Percentiles rank a stretch among this genome's conserved stretches.
These are phyloP conservation scores for Capsicum baccatum DNA, from an alignment of 257 asterid genomes.

Conservation along the genomic window DNA sequence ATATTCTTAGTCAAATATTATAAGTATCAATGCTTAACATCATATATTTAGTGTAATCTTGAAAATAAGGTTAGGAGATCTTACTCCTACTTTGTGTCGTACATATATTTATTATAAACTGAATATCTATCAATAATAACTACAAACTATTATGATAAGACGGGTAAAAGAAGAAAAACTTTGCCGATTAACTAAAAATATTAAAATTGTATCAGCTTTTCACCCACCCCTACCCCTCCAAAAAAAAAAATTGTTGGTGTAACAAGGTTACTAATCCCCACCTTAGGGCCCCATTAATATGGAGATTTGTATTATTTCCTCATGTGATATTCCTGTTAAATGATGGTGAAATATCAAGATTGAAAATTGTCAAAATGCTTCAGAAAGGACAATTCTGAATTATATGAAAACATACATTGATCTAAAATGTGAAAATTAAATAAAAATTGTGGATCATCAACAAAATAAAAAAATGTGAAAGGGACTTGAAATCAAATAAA, in stretches of 20 bases:
- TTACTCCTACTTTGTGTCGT: background rate
- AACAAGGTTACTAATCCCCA: background rate
- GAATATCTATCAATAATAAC: background rate
- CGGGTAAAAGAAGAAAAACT: background rate
- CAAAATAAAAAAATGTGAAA: background rate
- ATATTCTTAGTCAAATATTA: background rate
- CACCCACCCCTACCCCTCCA: background rate
- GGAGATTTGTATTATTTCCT: conserved; percentile 35
- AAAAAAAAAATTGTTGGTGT: background rate
- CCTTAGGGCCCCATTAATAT: conserved; percentile 42
- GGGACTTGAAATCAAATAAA: conserved; percentile 10
- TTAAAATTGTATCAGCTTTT: background rate
- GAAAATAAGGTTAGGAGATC: background rate
- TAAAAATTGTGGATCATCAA: background rate
- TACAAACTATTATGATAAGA: background rate
- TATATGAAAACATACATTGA: conserved; percentile 1
- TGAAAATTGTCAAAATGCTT: conserved; percentile 36
- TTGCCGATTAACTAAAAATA: background rate
- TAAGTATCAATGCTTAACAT: background rate
- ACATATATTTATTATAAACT: background rate
- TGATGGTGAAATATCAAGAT: conserved; percentile 41
- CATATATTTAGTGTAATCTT: background rate
- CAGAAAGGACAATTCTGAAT: conserved; percentile 24
- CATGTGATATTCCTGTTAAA: conserved; percentile 34
- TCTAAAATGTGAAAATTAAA: background rate